These are phyloP conservation scores for Maudiozyma humilis DNA, from an alignment of 1,139 yeast genomes.

Conservation along the genomic window DNA sequence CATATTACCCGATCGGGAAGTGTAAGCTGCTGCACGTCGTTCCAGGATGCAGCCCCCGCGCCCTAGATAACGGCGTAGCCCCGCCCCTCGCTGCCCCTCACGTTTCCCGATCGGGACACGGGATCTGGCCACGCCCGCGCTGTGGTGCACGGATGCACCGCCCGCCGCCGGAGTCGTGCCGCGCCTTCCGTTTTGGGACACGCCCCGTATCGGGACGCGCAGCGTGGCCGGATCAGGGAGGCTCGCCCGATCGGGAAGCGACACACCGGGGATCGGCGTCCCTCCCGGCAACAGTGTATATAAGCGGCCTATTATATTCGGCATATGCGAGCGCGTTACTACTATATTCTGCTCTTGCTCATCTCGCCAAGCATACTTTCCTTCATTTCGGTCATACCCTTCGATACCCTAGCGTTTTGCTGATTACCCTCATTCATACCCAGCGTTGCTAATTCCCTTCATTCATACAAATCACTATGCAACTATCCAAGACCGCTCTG, in stretches of 20 bases:
- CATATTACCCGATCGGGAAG: not conserved
- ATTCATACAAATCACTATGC: constrained; percentile 12
- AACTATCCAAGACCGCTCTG: constrained; percentile 14
- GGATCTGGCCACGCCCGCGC: not conserved
- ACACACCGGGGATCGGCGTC: too few relatives aligned
- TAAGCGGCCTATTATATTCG: too few relatives aligned
- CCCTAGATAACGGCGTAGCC: too few relatives aligned
- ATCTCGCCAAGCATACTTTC: not conserved
- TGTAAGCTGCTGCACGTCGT: too few relatives aligned
- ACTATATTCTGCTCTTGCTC: not conserved
- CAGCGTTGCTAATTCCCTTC: not conserved
- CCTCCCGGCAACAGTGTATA: too few relatives aligned
- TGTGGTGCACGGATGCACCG: not conserved
- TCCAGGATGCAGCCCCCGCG: too few relatives aligned
- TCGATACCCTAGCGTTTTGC: not conserved
- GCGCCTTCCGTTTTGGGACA: not conserved
- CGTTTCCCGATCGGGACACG: not conserved
- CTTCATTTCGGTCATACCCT: not conserved
- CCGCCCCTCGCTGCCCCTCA: not conserved
- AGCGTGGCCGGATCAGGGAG: too few relatives aligned
- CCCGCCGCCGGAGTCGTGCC: not conserved
- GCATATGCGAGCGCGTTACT: too few relatives aligned
- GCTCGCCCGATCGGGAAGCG: not conserved
- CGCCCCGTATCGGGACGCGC: not conserved
- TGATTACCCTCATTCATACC: not conserved